Evolutionary conservation across 1,284 basidiomycete genomes (phyloP), one percentile per base, ranked within the genome.

Genomic region (Hemileia vastatrix): DNA sequence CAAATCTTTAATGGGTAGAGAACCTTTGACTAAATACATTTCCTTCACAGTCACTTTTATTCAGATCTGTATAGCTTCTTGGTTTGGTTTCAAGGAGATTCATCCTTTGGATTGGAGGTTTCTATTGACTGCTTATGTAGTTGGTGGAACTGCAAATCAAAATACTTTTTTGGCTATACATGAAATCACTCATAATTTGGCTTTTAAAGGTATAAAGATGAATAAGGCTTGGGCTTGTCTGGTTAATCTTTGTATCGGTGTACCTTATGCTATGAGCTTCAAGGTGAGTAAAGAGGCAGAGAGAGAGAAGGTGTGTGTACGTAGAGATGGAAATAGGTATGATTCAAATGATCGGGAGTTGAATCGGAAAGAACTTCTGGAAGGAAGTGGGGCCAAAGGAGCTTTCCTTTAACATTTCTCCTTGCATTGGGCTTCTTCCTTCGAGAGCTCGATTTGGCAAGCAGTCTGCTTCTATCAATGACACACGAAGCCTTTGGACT

Each of bases 111-210:
- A 87, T 5, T 82, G 82, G 56, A 74, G 79, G 47, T 93, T 94
- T 76, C 73, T 96, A 50, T 69, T 86, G 36, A 80, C 81, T 9
- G 90, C 93, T 0, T 97, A 97, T 75, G 80, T 79, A 6, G 81
- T 97, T 57, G 94, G 94, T 2, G 94, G 90, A 3, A 95, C 92
- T 0, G 86, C 87, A n/a, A 98, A 97, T 78, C 94, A 98, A 75
- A 97, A 97, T 76, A 82, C 92, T 32, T 97, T 97, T 77, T 82
- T 98, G 45, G 90, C 94, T 24, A 94, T 97, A 62, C 94, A 98
- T 76, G 94, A 98, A 74, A 96, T 98, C 68, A 95, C 92, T 1
- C 94, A 98, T 77, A 97, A 97, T 75, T 82, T 98, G 36, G 94
- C 91, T 3, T 97, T 97, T 79, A 83, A 82, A 67, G 81, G 86